Evolutionary conservation across 208 protist species (phyloP).

Genomic region (Acanthamoeba triangularis): DNA sequence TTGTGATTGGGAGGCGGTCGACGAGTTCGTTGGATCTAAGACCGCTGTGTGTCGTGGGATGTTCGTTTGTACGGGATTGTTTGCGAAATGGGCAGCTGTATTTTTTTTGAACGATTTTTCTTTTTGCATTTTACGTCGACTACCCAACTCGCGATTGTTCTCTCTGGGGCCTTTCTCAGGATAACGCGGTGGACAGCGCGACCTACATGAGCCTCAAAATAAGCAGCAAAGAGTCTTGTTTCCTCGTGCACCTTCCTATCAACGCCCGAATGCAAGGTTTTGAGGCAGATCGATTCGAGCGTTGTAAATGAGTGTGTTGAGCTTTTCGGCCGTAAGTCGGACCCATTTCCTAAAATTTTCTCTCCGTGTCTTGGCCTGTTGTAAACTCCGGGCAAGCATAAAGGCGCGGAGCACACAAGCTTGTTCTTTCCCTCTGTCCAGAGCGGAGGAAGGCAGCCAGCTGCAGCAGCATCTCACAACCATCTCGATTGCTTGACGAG

Average conservation of each 20-base stretch:
- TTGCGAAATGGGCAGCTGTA: neutral
- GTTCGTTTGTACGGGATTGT: neutral
- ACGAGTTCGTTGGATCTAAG: slow-evolving; percentile 39
- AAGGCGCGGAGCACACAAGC: neutral
- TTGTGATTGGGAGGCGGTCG: neutral
- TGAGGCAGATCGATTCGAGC: no score
- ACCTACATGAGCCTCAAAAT: no score
- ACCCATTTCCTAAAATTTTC: slow-evolving; percentile 3
- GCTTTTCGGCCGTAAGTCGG: no score
- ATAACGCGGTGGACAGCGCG: no score
- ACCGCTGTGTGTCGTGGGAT: neutral
- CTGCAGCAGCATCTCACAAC: neutral
- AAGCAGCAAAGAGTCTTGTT: no score
- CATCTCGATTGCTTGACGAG: no score
- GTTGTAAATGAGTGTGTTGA: no score
- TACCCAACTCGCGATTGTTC: neutral
- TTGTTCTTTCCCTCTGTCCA: slow-evolving; percentile 35
- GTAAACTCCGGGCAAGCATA: neutral
- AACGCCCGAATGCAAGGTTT: no score
- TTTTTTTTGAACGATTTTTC: neutral
- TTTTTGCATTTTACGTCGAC: neutral
- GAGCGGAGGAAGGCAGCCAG: slow-evolving; percentile 40
- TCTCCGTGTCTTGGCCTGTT: no score
- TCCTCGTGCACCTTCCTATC: no score
- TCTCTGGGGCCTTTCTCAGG: no score